Percentiles rank a stretch among this genome's conserved stretches.
Evolutionary conservation across 192 early-diverging fungal species (phyloP).

Genomic region (Gamsiella multidivaricata): DNA sequence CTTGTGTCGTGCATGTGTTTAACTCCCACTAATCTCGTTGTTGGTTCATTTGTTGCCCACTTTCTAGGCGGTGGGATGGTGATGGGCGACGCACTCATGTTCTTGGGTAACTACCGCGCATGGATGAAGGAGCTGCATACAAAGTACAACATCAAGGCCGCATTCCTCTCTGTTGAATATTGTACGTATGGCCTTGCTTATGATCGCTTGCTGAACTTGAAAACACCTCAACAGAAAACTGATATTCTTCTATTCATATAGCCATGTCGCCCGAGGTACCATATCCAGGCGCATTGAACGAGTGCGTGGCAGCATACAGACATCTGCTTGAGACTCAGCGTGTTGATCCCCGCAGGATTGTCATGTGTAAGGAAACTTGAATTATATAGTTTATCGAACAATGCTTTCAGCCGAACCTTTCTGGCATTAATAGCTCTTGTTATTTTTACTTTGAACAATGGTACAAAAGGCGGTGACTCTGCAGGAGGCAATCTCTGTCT

Average conservation of each 20-base stretch:
- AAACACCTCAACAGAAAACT: background rate
- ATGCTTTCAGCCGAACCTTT: background rate
- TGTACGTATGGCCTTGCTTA: constrained; percentile 7
- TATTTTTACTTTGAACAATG: too few relatives aligned
- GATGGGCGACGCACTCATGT: constrained; percentile 42
- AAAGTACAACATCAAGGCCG: constrained; percentile 41
- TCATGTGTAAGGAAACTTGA: constrained; percentile 36
- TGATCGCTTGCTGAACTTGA: too few relatives aligned
- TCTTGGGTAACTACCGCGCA: constrained; percentile 30
- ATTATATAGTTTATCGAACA: too few relatives aligned
- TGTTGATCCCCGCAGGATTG: constrained; percentile 38
- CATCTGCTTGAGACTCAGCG: constrained; percentile 39
- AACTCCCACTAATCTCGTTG: too few relatives aligned
- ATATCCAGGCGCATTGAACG: constrained; percentile 45
- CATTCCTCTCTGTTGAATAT: constrained; percentile 38
- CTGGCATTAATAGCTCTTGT: too few relatives aligned
- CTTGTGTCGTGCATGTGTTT: too few relatives aligned
- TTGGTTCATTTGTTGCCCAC: too few relatives aligned
- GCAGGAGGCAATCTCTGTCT: constrained; percentile 52
- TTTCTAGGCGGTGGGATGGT: constrained; percentile 47
- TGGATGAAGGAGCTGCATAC: constrained; percentile 51
- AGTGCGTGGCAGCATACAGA: constrained; percentile 53
- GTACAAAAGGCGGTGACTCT: constrained; percentile 42
- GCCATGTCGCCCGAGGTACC: constrained; percentile 33
- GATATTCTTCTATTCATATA: too few relatives aligned